These are phyloP conservation scores for Brachypodium distachyon DNA, from an alignment of 202 grass and related monocot genomes.

Conservation along the genomic window DNA sequence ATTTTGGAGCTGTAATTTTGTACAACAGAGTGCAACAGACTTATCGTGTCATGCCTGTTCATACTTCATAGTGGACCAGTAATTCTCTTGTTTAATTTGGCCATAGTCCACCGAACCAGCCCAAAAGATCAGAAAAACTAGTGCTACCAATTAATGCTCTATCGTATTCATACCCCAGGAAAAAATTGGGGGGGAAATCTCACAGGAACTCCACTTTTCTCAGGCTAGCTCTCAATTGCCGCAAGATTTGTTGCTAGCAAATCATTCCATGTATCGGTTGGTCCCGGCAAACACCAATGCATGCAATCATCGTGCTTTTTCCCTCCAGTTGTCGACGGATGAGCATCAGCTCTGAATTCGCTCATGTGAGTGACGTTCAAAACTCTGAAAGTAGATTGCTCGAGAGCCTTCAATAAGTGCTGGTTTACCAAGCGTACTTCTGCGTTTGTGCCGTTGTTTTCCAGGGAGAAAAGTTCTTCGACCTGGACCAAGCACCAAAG, in stretches of 20 bases:
- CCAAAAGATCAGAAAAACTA: too few species aligned
- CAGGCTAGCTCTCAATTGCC: neutral
- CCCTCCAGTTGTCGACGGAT: conserved; percentile 70
- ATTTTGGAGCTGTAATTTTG: too few species aligned
- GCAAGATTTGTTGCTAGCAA: conserved; percentile 43
- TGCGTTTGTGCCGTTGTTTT: conserved; percentile 63
- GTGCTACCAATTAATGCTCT: neutral
- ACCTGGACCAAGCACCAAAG: conserved; percentile 34
- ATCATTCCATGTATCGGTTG: conserved; percentile 87
- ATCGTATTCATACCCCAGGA: neutral
- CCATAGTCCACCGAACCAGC: too few species aligned
- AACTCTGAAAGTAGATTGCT: conserved; percentile 51
- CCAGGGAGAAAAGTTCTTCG: conserved; percentile 51
- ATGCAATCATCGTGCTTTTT: conserved; percentile 94
- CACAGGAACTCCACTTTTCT: neutral
- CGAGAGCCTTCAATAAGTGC: conserved; percentile 42
- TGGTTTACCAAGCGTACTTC: conserved; percentile 63
- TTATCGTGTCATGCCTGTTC: too few species aligned
- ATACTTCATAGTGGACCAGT: too few species aligned
- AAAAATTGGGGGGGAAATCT: neutral
- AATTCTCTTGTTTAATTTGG: too few species aligned
- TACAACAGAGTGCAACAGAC: too few species aligned
- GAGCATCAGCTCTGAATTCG: conserved; percentile 87
- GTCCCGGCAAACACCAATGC: conserved; percentile 94
- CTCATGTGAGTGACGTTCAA: conserved; percentile 68